Evolutionary conservation across 352 stramenopile genomes (phyloP), one percentile per base, ranked within the genome.

Genomic region (Phytophthora fragariaefolia): DNA sequence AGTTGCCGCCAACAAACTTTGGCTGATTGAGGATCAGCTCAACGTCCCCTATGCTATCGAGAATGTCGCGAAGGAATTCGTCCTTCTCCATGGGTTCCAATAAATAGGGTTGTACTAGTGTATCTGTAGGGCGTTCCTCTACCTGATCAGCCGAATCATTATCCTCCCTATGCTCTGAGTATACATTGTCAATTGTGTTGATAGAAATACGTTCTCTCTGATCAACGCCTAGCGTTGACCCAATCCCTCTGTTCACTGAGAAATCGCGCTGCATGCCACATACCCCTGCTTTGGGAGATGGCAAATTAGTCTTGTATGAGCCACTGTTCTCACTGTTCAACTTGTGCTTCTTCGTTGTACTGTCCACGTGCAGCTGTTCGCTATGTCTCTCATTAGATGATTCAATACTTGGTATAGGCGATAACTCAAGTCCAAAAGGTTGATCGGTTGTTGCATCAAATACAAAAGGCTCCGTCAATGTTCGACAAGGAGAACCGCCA

Each of bases 21-120:
- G 71, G 69, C 18, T 90, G 73, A 28, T 74, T 80, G 3, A 91
- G 67, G 22, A 91, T 30, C 3, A 87, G 27, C 46, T 91, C 83
- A 20, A 87, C 74, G 22, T 90, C 81, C 6, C 75, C 72, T 8
- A 91, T 90, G 55, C 76, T 89, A 36, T 59, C 76, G 8, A 91
- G 34, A 40, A 91, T 91, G 1, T 91, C 73, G 13, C 76, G 72
- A 20, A 91, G 59, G 63, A 91, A 91, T 0, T 80, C 69, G 20
- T 76, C 58, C 23, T 72, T 79, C 13, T 71, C 61, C 60, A 71
- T 61, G 5, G 66, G 65, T 9, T 74, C 47, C 1, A 26, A 28
- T 10, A 73, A 60, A 10, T 12, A 18, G 2, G 51, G 32, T 40
- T 45, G 50, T 27, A 40, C 18, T 60, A 7, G 13, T 17, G 23